Conservation (phyloP, 805 yeast genomes). For the Saturnispora hagleri region DNA sequence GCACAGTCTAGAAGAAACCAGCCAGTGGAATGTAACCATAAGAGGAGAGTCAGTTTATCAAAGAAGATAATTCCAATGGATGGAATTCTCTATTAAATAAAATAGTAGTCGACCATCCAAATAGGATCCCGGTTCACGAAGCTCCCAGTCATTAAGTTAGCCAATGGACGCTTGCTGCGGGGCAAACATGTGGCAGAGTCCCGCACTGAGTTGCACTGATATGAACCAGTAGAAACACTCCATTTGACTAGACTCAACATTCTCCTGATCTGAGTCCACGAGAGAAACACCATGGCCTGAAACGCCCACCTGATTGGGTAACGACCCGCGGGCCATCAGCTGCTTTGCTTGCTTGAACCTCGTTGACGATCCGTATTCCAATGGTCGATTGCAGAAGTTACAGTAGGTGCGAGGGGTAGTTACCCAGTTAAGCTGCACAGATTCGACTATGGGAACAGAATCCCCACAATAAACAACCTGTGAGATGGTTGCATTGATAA, state of each 20-base stretch:
- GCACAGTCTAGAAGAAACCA: background rate
- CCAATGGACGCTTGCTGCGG: background rate
- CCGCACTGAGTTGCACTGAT: background rate
- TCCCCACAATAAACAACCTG: background rate
- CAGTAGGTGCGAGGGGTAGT: conserved; percentile 10
- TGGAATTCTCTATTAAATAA: background rate
- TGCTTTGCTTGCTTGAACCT: background rate
- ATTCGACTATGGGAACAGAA: background rate
- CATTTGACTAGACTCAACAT: conserved; percentile 4
- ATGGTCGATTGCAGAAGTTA: conserved; percentile 1
- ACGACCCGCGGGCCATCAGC: background rate
- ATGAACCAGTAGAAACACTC: background rate
- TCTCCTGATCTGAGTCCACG: conserved; percentile 10
- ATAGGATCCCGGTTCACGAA: background rate
- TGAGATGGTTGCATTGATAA: conserved; percentile 8
- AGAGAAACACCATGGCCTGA: conserved; percentile 6
- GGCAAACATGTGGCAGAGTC: conserved; percentile 5
- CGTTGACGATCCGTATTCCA: background rate
- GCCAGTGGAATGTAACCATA: background rate
- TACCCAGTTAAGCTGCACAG: conserved; percentile 5
- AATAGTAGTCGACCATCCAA: background rate
- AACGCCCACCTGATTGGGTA: background rate
- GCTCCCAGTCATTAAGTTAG: background rate
- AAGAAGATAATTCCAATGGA: background rate
- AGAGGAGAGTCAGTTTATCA: background rate